Evolutionary conservation across 495 filamentous ascomycete species (phyloP).

Genomic region (Thozetella sp.): DNA sequence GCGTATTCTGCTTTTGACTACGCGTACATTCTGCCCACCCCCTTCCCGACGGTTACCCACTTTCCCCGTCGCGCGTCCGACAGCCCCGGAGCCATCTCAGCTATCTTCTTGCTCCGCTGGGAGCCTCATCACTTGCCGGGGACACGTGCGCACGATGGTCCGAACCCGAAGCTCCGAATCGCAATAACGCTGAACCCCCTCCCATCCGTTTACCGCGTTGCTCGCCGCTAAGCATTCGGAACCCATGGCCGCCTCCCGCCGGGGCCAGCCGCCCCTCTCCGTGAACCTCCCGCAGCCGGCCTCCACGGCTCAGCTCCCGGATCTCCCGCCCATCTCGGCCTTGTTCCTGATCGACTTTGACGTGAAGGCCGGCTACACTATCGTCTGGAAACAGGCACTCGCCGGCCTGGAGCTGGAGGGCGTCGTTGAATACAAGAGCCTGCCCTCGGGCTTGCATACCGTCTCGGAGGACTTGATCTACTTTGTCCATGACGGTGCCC

Average conservation of each 20-base stretch:
- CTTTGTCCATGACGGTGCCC: conserved; percentile 77
- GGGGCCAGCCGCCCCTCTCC: conserved; percentile 50
- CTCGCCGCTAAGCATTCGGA: conserved; percentile 2
- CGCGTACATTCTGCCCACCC: too few species aligned
- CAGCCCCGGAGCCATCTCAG: neutral
- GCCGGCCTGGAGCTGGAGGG: conserved; percentile 81
- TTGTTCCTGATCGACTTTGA: conserved; percentile 87
- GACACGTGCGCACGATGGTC: neutral
- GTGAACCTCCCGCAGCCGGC: conserved; percentile 37
- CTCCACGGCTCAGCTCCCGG: conserved; percentile 36
- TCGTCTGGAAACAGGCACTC: conserved; percentile 79
- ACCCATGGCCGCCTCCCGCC: conserved; percentile 52
- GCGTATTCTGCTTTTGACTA: too few species aligned
- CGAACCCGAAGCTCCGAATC: neutral
- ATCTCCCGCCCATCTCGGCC: conserved; percentile 76
- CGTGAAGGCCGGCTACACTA: conserved; percentile 81
- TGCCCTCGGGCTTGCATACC: conserved; percentile 91
- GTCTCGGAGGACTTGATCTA: conserved; percentile 89
- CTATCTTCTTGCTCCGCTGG: neutral
- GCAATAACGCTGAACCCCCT: neutral
- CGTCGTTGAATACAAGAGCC: conserved; percentile 88
- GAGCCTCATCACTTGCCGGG: neutral
- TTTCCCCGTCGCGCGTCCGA: neutral
- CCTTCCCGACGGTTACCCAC: too few species aligned
- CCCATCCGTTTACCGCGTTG: neutral